Base-by-base conservation (phyloP, 805 yeast species). In the Pichia sporocuriosa region DNA sequence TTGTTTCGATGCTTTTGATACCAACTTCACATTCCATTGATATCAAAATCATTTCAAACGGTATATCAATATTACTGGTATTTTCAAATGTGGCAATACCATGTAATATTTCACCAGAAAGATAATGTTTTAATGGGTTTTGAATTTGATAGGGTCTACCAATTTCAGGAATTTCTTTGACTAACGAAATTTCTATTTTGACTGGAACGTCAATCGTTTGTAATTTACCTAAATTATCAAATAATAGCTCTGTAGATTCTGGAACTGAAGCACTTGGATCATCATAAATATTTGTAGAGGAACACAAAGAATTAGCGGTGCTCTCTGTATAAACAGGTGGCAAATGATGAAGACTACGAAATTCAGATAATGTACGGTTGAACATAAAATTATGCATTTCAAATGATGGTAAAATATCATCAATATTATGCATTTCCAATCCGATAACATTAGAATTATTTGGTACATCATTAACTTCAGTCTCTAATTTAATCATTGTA, bases 41-140 rank as follows among this genome's bases (percentile, higher is more conserved):
- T 6, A 77, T 70, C 42, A 73, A 67, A 52, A 80, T 74, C 77
- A 76, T 75, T 48, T 79, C 81, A 52, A 80, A 82, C 3, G 72
- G 70, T 19, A 81, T 62, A 0, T 67, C 61, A n/a, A 57, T 45
- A 1, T 52, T 37, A 3, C 73, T 57, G 4, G 50, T 58, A 49
- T 76, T 77, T 37, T 63, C 59, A 17, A 75, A 61, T 0, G 57
- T 48, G 6, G 70, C 61, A 49, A 70, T 73, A 0, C 88, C 89
- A 51, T 75, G 70, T 13, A 81, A 65, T 17, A 66, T 66, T 53
- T 81, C 87, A 13, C 84, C 85, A 11, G 80, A 78, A 15, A 73
- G 72, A 53, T 73, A 81, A 54, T 77, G 84, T 43, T 66, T 66
- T 21, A 72, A 52, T 34, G 62, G 53, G n/a, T 55, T 28, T 28